Percentiles rank a stretch among this genome's conserved stretches.
Evolutionary conservation across 2,329 filamentous ascomycete genomes (phyloP).

Genomic region (Diaporthe aspalathi): DNA sequence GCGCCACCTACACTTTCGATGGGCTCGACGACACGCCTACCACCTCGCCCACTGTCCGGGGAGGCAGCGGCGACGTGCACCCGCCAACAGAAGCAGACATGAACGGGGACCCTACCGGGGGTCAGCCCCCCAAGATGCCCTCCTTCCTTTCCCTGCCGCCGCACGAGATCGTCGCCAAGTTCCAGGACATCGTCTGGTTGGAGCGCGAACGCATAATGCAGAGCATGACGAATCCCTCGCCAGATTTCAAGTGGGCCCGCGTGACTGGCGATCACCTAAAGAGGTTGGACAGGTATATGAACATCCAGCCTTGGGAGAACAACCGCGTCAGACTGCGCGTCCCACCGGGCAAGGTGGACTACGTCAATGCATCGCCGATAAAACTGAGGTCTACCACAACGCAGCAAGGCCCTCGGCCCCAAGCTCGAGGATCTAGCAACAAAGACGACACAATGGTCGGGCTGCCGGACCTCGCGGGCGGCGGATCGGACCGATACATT

Average conservation of each 20-base stretch:
- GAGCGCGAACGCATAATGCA: slow-evolving; percentile 62
- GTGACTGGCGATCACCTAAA: slow-evolving; percentile 67
- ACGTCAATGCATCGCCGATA: slow-evolving; percentile 85
- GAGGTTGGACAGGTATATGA: slow-evolving; percentile 83
- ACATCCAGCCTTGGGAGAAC: slow-evolving; percentile 90
- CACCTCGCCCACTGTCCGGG: slow-evolving; percentile 37
- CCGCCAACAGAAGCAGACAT: slow-evolving; percentile 10
- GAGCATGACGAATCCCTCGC: slow-evolving; percentile 52
- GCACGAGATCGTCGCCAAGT: slow-evolving; percentile 61
- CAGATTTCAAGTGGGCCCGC: slow-evolving; percentile 58
- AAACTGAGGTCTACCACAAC: slow-evolving; percentile 59
- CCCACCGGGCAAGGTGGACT: slow-evolving; percentile 77
- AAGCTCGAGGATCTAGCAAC: slow-evolving; percentile 27
- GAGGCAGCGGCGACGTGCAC: slow-evolving; percentile 32
- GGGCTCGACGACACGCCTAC: slow-evolving; percentile 47
- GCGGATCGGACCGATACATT: slow-evolving; percentile 74
- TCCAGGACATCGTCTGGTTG: slow-evolving; percentile 64
- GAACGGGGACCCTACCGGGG: slow-evolving; percentile 1
- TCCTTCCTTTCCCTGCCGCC: slow-evolving; percentile 53
- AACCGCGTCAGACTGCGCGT: slow-evolving; percentile 87
- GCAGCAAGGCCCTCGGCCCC: slow-evolving; percentile 38
- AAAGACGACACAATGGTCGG: not conserved
- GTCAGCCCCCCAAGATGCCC: slow-evolving; percentile 48
- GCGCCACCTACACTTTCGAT: slow-evolving; percentile 38
- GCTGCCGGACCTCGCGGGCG: slow-evolving; percentile 13